Conservation (phyloP, 345 rosid genomes). For the Camelina laxa region DNA sequence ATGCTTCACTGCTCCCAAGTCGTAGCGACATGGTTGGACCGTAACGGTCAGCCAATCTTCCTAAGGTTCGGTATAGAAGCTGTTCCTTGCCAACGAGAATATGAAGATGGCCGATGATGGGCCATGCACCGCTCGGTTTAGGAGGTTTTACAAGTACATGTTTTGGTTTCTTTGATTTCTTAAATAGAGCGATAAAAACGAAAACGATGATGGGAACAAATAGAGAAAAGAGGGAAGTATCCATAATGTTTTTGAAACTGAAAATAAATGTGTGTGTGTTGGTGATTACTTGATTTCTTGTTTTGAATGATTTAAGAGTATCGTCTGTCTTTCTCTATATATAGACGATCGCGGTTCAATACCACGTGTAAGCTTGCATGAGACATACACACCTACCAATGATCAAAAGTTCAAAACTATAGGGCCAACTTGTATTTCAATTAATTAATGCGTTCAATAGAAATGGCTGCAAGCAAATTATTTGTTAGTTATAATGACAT, state of each 20-base stretch:
- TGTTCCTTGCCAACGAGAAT: slow-evolving; percentile 49
- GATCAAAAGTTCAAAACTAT: background rate
- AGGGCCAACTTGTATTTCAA: background rate
- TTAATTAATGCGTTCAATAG: background rate
- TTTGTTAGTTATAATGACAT: background rate
- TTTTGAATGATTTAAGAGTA: slow-evolving; percentile 16
- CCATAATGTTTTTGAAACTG: slow-evolving; percentile 15
- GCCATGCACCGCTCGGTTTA: slow-evolving; percentile 55
- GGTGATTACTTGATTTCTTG: background rate
- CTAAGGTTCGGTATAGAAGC: slow-evolving; percentile 51
- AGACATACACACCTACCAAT: background rate
- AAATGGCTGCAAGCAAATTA: background rate
- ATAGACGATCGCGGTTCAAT: background rate
- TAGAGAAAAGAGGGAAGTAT: slow-evolving; percentile 16
- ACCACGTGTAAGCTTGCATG: slow-evolving; percentile 1
- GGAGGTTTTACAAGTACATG: slow-evolving; percentile 42
- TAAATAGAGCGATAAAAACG: slow-evolving; percentile 12
- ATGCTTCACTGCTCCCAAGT: slow-evolving; percentile 50
- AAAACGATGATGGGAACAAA: slow-evolving; percentile 4
- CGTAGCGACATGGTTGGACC: slow-evolving; percentile 58
- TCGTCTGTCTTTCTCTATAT: background rate
- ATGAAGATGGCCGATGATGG: slow-evolving; percentile 64
- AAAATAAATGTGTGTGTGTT: slow-evolving; percentile 1
- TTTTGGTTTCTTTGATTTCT: slow-evolving; percentile 28
- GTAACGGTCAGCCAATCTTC: slow-evolving; percentile 51